phyloP scores from a whole-genome alignment of 2,329 filamentous ascomycete genomes.

The Diplodia mutila region DNA sequence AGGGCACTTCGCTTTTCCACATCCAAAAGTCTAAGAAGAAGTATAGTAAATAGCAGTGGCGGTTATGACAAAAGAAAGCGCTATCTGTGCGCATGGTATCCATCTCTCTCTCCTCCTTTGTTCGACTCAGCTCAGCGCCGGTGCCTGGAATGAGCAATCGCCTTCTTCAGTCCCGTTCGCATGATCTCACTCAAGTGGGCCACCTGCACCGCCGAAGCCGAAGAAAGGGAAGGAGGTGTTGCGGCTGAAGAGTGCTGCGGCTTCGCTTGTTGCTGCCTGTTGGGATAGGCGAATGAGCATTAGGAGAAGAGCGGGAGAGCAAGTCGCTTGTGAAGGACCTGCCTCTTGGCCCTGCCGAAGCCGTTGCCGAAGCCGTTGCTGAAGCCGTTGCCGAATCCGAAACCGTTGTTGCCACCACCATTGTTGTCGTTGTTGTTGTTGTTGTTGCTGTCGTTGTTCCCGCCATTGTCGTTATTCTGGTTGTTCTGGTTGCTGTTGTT shows the following conservation, averaged over 20 bases:
- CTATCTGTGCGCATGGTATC: not conserved
- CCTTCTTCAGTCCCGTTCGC: constrained; percentile 12
- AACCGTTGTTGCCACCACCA: constrained; percentile 21
- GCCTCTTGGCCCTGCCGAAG: constrained; percentile 15
- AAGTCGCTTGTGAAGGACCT: constrained; percentile 13
- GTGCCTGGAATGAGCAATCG: not conserved
- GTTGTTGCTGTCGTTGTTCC: constrained; percentile 24
- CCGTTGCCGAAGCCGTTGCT: constrained; percentile 9
- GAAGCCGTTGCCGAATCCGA: constrained; percentile 14
- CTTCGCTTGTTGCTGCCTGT: not conserved
- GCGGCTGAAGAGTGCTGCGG: not conserved
- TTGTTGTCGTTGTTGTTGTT: constrained; percentile 21
- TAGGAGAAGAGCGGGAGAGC: constrained; percentile 9
- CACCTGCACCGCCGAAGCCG: not conserved
- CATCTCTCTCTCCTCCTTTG: not conserved
- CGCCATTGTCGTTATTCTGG: constrained; percentile 24
- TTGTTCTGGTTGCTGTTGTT: constrained; percentile 19
- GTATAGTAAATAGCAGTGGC: not conserved
- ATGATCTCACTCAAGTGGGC: constrained; percentile 3
- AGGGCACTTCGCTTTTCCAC: not conserved
- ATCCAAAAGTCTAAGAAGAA: not conserved
- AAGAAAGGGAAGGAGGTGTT: not conserved
- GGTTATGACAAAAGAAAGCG: not conserved
- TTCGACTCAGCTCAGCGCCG: not conserved
- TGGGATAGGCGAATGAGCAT: not conserved